phyloP scores from a whole-genome alignment of 2,329 filamentous ascomycete genomes.

The Fusarium pseudocircinatum region DNA sequence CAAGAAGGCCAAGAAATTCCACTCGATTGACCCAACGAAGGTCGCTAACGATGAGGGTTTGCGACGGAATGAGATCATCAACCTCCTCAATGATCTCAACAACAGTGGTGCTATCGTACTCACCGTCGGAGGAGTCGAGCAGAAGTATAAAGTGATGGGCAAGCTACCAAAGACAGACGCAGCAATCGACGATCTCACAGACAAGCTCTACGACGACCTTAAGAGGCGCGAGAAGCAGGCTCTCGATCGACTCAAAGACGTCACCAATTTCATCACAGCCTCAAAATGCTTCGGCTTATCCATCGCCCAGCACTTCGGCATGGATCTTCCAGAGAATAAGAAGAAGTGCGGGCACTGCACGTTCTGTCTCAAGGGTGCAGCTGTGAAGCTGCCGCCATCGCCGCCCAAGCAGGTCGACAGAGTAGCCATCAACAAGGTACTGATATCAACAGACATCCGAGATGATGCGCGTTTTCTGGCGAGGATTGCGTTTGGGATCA shows the following conservation, averaged over 20 bases:
- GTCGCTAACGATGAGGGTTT: constrained; percentile 48
- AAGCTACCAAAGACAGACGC: constrained; percentile 53
- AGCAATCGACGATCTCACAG: constrained; percentile 56
- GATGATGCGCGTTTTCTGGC: constrained; percentile 70
- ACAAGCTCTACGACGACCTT: constrained; percentile 61
- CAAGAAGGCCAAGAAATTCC: constrained; percentile 53
- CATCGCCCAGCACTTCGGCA: constrained; percentile 67
- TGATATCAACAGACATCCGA: constrained; percentile 56
- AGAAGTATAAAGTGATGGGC: constrained; percentile 62
- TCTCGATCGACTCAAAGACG: constrained; percentile 58
- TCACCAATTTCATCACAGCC: constrained; percentile 64
- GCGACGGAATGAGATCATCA: constrained; percentile 59
- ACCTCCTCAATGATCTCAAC: constrained; percentile 64
- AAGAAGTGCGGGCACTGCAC: constrained; percentile 66
- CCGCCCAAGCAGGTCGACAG: constrained; percentile 52
- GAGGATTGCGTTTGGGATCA: constrained; percentile 69
- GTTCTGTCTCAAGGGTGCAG: constrained; percentile 45
- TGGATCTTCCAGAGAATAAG: constrained; percentile 55
- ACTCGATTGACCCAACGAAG: constrained; percentile 59
- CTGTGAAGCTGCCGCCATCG: constrained; percentile 52
- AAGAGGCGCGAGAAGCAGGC: constrained; percentile 62
- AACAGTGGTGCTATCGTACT: constrained; percentile 61
- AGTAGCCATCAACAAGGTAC: constrained; percentile 53
- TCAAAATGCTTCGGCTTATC: constrained; percentile 60
- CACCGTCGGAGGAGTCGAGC: constrained; percentile 60